A percentile compares a stretch with the other conserved stretches of the same genome.
These are phyloP conservation scores for Austroboletus festivus DNA, from an alignment of 768 basidiomycete species.

Conservation along the genomic window DNA sequence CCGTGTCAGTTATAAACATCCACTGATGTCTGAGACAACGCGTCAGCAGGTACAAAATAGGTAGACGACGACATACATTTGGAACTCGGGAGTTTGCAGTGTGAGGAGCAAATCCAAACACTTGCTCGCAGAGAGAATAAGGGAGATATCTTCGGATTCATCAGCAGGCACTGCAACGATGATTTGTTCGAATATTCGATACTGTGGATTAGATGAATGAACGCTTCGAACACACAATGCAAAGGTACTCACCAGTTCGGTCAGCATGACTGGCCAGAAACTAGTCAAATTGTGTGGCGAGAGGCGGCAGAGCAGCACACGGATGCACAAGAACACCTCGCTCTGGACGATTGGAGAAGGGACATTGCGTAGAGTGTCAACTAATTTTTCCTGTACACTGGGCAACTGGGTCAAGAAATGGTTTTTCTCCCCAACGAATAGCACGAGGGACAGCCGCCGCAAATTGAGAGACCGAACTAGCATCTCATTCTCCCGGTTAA, in stretches of 20 bases:
- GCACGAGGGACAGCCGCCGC: conserved; percentile 78
- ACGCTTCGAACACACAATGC: too few species aligned
- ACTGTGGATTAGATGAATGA: conserved; percentile 42
- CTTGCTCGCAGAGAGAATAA: conserved; percentile 89
- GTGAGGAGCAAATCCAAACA: conserved; percentile 90
- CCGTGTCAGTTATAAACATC: conserved; percentile 98
- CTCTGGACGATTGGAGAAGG: conserved; percentile 83
- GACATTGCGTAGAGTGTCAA: conserved; percentile 82
- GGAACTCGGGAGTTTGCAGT: conserved; percentile 95
- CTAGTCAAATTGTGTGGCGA: conserved; percentile 89
- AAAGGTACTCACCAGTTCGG: conserved; percentile 68
- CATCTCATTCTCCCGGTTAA: conserved; percentile 93
- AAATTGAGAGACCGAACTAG: conserved; percentile 80
- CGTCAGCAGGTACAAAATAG: conserved; percentile 6
- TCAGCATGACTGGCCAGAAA: conserved; percentile 94
- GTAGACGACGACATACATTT: conserved; percentile 58
- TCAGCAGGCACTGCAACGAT: conserved; percentile 70
- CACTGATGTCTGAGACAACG: conserved; percentile 74
- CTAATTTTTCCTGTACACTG: conserved; percentile 93
- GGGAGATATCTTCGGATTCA: conserved; percentile 78
- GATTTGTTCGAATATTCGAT: conserved; percentile 85
- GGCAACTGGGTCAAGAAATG: conserved; percentile 88
- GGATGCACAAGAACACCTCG: conserved; percentile 92
- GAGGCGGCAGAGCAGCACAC: conserved; percentile 86
- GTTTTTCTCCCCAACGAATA: conserved; percentile 89